Percentiles rank a stretch among this genome's conserved stretches.
These are phyloP conservation scores for Dimocarpus longan DNA, from an alignment of 345 rosid genomes.

Conservation along the genomic window DNA sequence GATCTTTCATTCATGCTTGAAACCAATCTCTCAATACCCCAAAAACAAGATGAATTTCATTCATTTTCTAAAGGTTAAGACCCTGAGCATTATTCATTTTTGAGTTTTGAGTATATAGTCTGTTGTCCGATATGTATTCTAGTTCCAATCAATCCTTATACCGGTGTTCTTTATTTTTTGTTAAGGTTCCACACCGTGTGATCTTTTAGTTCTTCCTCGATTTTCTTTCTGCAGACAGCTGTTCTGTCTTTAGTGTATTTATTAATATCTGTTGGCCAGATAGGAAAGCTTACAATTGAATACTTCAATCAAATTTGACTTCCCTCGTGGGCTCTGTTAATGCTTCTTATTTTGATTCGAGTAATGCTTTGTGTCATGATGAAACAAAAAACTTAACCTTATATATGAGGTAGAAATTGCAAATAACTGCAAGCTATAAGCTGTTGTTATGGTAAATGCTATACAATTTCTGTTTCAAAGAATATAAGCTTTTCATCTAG, in stretches of 20 bases:
- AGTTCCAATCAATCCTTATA: neutral
- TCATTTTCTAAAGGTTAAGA: constrained; percentile 15
- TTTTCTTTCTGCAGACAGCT: neutral
- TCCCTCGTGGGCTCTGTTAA: neutral
- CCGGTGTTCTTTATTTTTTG: constrained; percentile 1
- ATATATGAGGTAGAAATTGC: no score
- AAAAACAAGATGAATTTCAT: constrained; percentile 20
- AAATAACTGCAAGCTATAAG: no score
- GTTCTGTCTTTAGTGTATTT: neutral
- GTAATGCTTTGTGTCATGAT: neutral
- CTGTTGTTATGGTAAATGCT: neutral
- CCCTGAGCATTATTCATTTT: neutral
- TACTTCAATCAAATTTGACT: neutral
- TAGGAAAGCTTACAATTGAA: neutral
- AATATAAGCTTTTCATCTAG: no score
- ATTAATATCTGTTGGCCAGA: neutral
- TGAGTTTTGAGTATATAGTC: neutral
- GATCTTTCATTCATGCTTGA: constrained; percentile 91
- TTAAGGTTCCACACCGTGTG: neutral
- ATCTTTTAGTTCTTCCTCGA: neutral
- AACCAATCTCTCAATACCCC: constrained; percentile 60
- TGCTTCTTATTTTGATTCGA: neutral
- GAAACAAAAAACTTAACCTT: neutral
- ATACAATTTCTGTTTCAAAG: neutral
- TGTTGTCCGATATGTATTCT: constrained; percentile 11